Percentiles rank a stretch among this genome's conserved stretches.
These are phyloP conservation scores for Chrysoporthe cubensis DNA, from an alignment of 2,329 filamentous ascomycete genomes.

Conservation along the genomic window DNA sequence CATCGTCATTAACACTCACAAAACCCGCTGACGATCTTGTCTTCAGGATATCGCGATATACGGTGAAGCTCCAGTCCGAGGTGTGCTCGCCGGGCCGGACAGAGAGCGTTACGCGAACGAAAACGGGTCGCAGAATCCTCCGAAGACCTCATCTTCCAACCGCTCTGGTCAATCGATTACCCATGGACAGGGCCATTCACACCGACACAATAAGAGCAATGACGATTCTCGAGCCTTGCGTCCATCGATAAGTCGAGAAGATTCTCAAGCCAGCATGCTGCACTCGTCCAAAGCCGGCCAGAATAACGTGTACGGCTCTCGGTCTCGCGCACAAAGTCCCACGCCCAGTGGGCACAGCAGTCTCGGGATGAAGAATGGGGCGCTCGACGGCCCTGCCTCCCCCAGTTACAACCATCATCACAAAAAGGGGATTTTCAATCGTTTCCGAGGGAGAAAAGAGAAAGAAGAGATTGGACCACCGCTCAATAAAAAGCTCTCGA, in stretches of 20 bases:
- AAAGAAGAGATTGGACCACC: constrained; percentile 55
- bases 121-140: constrained; percentile 49
- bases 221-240: constrained; percentile 69
- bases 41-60: constrained; percentile 74
- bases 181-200: constrained; percentile 66
- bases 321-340: constrained; percentile 75
- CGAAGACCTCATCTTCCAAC: constrained; percentile 66
- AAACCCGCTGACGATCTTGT: constrained; percentile 21
- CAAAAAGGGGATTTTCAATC: constrained; percentile 55
- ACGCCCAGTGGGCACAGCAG: constrained; percentile 69
- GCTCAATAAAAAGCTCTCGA: constrained; percentile 52
- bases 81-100: constrained; percentile 70
- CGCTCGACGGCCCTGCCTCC: constrained; percentile 61
- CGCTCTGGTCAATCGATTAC: constrained; percentile 64
- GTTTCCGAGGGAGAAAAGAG: constrained; percentile 55
- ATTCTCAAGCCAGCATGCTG: constrained; percentile 59
- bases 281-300: constrained; percentile 51
- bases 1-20: not conserved
- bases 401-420: constrained; percentile 52
- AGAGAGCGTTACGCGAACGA: constrained; percentile 67
- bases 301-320: constrained; percentile 48
- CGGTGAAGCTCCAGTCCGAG: constrained; percentile 76
- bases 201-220: constrained; percentile 72
- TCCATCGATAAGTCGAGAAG: constrained; percentile 77
- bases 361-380: constrained; percentile 52